Base-by-base conservation (phyloP, 2,329 filamentous ascomycete genomes). In the Cylindrodendrum hubeiense region DNA sequence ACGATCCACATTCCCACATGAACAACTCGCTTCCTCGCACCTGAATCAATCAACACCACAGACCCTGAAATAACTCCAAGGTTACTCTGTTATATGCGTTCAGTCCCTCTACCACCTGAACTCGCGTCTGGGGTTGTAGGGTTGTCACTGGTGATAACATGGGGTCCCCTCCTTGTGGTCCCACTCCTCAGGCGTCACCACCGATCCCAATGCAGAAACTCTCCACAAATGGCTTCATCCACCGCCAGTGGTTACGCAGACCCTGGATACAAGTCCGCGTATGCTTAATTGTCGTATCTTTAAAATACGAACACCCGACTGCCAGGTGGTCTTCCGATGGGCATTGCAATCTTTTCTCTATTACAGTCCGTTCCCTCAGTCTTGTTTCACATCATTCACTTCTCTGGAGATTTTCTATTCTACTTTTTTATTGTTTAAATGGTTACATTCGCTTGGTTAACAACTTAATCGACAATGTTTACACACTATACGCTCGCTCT, bases 161-260 rank as follows among this genome's bases (percentile, higher is more conserved):
- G 50, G 58, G 57, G 30, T 49, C 39, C 33, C n/a, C 33, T 21
- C 30, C 24, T 54, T 46, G 33, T 54, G 50, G 58, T 54, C 30
- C 34, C 15, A 37, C 34, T 37, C 13, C 34, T 37, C 34, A 37
- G 12, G 17, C 34, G 34, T 37, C 17, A 13, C 17, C 15, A 37
- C 34, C 15, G 4, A 15, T 37, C 15, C 34, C 15, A 37, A n/a
- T n/a, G 34, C 17, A 15, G 13, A 7, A 37, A n/a, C 34, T n/a
- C 34, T n/a, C 50, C 50, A 61, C 58, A 49, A 44, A 53, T 58
- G 60, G 41, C 53, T 58, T 63, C 47, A 58, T 58, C 22, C 47
- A 30, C 21, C 19, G 24, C 17, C 19, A 28, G 15, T 21, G 53
- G 39, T 50, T 58, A 56, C 46, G 54, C 47, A 58, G 46, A 24